Conservation (phyloP, 345 rosid species). For the Populus pruinosa region DNA sequence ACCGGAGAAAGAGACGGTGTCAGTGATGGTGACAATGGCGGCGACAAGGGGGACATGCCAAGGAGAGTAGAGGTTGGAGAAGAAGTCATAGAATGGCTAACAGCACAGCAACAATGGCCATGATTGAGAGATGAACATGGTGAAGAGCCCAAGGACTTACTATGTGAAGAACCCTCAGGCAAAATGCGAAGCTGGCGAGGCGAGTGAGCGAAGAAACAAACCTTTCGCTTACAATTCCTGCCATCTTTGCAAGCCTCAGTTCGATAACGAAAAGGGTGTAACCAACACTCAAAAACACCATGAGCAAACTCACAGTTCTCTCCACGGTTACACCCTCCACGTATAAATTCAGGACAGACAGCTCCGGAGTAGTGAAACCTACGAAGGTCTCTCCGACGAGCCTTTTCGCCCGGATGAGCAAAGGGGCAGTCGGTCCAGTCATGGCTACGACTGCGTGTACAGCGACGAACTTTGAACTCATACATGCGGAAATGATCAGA, state of each 20-base stretch:
- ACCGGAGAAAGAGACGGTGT: conserved; percentile 79
- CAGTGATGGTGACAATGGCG: conserved; percentile 40
- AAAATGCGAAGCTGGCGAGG: conserved; percentile 23
- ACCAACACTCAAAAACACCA: conserved; percentile 28
- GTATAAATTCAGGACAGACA: conserved; percentile 68
- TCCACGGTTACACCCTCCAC: conserved; percentile 26
- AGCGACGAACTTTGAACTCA: conserved; percentile 87
- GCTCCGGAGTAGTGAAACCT: conserved; percentile 59
- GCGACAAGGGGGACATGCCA: conserved; percentile 55
- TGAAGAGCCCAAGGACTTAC: background rate
- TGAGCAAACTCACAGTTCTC: conserved; percentile 24
- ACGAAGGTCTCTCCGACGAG: conserved; percentile 81
- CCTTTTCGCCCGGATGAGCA: conserved; percentile 83
- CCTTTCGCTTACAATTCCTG: conserved; percentile 19
- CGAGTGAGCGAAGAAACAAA: conserved; percentile 26
- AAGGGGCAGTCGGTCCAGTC: conserved; percentile 99
- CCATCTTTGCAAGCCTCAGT: conserved; percentile 31
- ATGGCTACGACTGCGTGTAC: conserved; percentile 87
- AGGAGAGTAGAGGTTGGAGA: conserved; percentile 80
- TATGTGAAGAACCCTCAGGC: conserved; percentile 3
- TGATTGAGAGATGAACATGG: conserved; percentile 13
- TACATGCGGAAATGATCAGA: conserved; percentile 86
- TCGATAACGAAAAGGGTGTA: conserved; percentile 28
- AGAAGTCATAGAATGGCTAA: conserved; percentile 42
- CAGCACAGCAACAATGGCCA: conserved; percentile 48